Evolutionary conservation across 2,329 filamentous ascomycete species (phyloP), one percentile per base, ranked within the genome.

Genomic region (Drechslerella coelobrocha): DNA sequence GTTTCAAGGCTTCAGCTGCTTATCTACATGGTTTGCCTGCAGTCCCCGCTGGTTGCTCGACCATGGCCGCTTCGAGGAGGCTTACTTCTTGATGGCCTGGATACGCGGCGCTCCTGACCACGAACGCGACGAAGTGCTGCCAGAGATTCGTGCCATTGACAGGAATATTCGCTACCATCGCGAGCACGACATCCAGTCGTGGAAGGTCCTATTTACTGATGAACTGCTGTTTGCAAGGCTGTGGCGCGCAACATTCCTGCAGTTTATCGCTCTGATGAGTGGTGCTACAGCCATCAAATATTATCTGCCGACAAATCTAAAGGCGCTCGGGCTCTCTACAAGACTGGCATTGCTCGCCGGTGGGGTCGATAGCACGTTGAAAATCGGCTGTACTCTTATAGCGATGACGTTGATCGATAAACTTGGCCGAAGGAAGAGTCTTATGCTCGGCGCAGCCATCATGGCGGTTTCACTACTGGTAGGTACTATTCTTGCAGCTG

Each of bases 181-280:
- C 23, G 75, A 74, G 8, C 79, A 78, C 4, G 77, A 77, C 14
- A 76, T 78, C 54, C 79, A 34, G 24, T 54, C 73, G 34, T 82
- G 80, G 81, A 79, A 78, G n/a, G 80, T 79, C 6, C 79, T 86
- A 0, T 84, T 86, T 75, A 80, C 79, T 2, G 78, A 84, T 27
- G 76, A 78, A 12, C 77, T 80, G 10, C 77, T 86, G 0, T 83
- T 83, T 74, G 79, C 81, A 12, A 80, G 84, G 0, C 78, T 86
- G 12, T 86, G 84, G 85, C 81, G 84, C 17, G 83, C 84, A 0
- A 80, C 83, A 0, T 77, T 85, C 1, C 78, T 86, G 3, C 84
- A 86, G 75, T 86, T 86, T 76, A 83, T 86, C 82, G 82, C 83
- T 0, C 83, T 85, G 73, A 84, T 86, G 82, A 85, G 83, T 73